Evolutionary conservation across 2,329 filamentous ascomycete species (phyloP), one percentile per base, ranked within the genome.

Genomic region (Talaromyces sp.): DNA sequence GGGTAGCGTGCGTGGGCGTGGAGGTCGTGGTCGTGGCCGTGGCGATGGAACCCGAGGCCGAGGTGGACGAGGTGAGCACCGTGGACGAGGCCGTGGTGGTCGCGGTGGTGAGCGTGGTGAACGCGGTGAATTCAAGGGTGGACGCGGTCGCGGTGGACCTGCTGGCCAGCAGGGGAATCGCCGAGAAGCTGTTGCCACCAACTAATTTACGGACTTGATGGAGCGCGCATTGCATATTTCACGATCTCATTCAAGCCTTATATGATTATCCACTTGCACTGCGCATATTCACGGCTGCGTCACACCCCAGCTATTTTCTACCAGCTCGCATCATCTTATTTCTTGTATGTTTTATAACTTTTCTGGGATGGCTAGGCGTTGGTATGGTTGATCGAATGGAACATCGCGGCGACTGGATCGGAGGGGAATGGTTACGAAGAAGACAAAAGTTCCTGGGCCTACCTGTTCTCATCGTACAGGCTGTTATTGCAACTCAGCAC

Each of bases 41-140:
- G 76, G 76, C 16, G 74, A 76, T 22, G 75, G 76, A 63, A 75
- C 76, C 60, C 75, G 76, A 39, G 74, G 74, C 68, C 74, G 78
- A 54, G 73, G 76, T 52, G 75, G 76, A 52, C 74, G 75, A 27
- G 69, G 68, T 43, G 56, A 62, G 13, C 60, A 50, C 56, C 56
- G 62, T 33, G 59, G 54, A 19, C 50, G 56, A 8, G 65, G 65
- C 16, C 61, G 61, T 35, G 72, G 75, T 58, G 61, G 75, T 22
- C 76, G 77, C 65, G 76, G 77, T n/a, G 72, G 76, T 62, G 71
- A 74, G 50, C 70, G 72, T n/a, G 72, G 76, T 62, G 71, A 74
- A 52, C 70, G 72, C 45, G 72, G 73, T 37, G 72, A 73, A 22
- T 70, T 67, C 60, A 71, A 72, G 39, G 72, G 76, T 61, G 71